A percentile compares a stretch with the other conserved stretches of the same genome.
These are phyloP conservation scores for Scenedesmus sp. DNA, from an alignment of 163 green algal species.

Conservation along the genomic window DNA sequence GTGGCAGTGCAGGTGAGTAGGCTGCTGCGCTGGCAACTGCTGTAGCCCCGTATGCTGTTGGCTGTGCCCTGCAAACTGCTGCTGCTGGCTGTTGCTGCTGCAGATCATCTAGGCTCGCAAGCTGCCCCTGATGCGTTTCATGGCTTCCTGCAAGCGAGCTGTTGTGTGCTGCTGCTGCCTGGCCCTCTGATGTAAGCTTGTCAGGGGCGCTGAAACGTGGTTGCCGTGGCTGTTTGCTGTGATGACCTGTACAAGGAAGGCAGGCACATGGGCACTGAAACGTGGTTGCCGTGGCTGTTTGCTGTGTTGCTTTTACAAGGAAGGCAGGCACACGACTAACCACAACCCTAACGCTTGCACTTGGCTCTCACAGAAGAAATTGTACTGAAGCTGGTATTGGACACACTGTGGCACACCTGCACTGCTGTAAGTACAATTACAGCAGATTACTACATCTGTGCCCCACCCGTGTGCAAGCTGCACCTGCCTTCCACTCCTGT, in stretches of 20 bases:
- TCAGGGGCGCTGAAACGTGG: not conserved
- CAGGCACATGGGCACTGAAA: not conserved
- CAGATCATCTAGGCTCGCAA: not conserved
- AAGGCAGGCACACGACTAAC: too few relatives aligned
- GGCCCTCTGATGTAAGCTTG: not conserved
- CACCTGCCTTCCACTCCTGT: too few relatives aligned
- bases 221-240: not conserved
- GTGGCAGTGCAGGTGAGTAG: constrained; percentile 16
- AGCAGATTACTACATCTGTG: too few relatives aligned
- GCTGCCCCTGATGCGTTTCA: constrained; percentile 11
- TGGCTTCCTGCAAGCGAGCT: not conserved
- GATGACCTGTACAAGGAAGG: not conserved
- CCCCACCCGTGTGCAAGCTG: too few relatives aligned
- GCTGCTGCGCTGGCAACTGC: not conserved
- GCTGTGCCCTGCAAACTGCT: not conserved
- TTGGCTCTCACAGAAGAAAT: too few relatives aligned
- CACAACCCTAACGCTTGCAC: too few relatives aligned
- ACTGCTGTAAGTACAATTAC: too few relatives aligned
- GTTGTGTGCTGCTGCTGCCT: not conserved
- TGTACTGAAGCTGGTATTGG: too few relatives aligned
- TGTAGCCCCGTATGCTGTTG: not conserved
- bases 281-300: too few relatives aligned
- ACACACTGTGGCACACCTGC: too few relatives aligned
- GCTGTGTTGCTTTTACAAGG: too few relatives aligned
- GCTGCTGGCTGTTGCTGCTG: not conserved